Evolutionary conservation across 1,284 basidiomycete genomes (phyloP).

Genomic region (Puccinia novopanici): DNA sequence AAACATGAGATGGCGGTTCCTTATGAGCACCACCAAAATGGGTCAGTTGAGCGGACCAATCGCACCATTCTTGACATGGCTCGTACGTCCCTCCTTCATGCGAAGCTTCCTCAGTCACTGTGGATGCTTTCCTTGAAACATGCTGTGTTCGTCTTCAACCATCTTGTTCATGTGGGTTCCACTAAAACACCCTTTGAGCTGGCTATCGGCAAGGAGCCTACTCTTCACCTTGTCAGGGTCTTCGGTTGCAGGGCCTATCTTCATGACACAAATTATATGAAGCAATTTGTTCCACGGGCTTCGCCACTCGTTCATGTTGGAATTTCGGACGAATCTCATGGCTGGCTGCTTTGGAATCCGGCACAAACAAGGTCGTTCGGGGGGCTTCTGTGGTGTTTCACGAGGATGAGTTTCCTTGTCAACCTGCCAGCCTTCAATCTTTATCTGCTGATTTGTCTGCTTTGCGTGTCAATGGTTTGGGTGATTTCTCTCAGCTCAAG

Average conservation of each 20-base stretch:
- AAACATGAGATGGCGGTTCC: constrained; percentile 3
- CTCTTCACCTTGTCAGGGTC: not conserved
- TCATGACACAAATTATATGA: not conserved
- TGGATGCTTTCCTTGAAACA: not conserved
- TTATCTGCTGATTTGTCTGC: not conserved
- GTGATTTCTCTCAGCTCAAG: not conserved
- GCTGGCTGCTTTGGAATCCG: not conserved
- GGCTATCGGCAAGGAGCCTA: too few relatives aligned
- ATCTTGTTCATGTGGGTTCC: not conserved
- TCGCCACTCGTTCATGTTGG: not conserved
- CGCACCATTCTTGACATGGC: too few relatives aligned
- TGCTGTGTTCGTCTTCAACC: constrained; percentile 6
- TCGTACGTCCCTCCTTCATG: constrained; percentile 2
- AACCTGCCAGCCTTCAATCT: not conserved
- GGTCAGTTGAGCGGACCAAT: not conserved
- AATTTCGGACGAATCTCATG: not conserved
- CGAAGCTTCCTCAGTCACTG: not conserved
- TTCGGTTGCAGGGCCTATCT: constrained; percentile 31
- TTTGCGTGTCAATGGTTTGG: not conserved
- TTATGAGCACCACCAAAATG: constrained; percentile 34
- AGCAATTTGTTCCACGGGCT: not conserved
- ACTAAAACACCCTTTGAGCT: not conserved
- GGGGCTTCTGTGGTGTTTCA: not conserved
- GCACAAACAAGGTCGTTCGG: not conserved
- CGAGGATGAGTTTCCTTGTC: too few relatives aligned